phyloP scores from a whole-genome alignment of 306 rosid genomes.

The Fragaria vesca region DNA sequence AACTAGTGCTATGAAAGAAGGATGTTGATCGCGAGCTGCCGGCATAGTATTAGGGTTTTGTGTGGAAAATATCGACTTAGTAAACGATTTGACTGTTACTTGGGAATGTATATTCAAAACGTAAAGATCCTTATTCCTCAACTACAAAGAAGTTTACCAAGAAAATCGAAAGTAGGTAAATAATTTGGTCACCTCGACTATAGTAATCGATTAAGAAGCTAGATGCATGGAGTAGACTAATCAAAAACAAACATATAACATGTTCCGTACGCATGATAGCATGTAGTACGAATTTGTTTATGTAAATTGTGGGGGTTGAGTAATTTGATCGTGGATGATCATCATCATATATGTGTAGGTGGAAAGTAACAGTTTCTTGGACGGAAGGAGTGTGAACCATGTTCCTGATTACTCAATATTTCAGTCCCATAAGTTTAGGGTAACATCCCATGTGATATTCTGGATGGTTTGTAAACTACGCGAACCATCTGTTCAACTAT shows the following conservation, averaged over 20 bases:
- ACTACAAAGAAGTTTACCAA: constrained; percentile 6
- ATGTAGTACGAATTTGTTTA: constrained; percentile 20
- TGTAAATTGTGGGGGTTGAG: constrained; percentile 14
- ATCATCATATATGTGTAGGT: not conserved
- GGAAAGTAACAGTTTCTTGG: constrained; percentile 40
- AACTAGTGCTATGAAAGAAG: not conserved
- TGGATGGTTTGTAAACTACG: not conserved
- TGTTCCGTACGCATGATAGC: constrained; percentile 41
- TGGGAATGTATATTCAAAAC: not conserved
- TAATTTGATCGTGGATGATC: constrained; percentile 21
- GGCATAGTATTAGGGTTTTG: not conserved
- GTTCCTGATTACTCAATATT: constrained; percentile 31
- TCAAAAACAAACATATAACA: not conserved
- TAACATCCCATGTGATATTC: constrained; percentile 44
- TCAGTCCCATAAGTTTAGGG: constrained; percentile 23
- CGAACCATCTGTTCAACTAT: not conserved
- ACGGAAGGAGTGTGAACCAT: constrained; percentile 37
- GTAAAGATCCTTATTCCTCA: constrained; percentile 3
- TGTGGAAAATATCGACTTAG: not conserved
- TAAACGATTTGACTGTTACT: not conserved
- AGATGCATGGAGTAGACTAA: not conserved
- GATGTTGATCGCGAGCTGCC: not conserved
- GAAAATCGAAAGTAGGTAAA: constrained; percentile 1
- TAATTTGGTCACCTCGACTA: not conserved
- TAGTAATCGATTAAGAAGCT: not conserved